Percentiles rank a stretch among this genome's conserved stretches.
phyloP scores from a whole-genome alignment of 2,329 filamentous ascomycete species.

The Neonectria magnoliae region DNA sequence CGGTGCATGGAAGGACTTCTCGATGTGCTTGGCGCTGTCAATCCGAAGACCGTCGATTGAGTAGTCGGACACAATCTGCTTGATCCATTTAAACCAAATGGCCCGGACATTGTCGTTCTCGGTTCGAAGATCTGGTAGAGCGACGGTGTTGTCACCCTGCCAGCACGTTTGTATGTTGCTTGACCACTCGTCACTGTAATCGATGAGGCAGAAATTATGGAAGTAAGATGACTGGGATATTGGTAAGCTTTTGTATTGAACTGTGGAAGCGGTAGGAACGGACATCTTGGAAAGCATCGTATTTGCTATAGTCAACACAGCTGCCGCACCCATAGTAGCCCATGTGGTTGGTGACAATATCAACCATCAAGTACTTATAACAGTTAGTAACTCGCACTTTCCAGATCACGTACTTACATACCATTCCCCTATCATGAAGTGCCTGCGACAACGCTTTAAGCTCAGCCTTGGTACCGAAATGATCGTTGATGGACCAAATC shows the following conservation, averaged over 20 bases:
- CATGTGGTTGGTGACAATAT: slow-evolving; percentile 31
- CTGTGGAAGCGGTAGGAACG: not conserved
- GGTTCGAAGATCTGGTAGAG: slow-evolving; percentile 70
- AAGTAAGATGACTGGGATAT: slow-evolving; percentile 23
- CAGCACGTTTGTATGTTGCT: slow-evolving; percentile 28
- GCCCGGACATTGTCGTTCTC: slow-evolving; percentile 57
- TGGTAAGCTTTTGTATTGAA: not conserved
- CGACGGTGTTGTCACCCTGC: slow-evolving; percentile 32
- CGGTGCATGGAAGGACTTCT: slow-evolving; percentile 65
- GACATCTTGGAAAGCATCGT: slow-evolving; percentile 23
- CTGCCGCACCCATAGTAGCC: slow-evolving; percentile 26
- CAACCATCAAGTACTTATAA: slow-evolving; percentile 26
- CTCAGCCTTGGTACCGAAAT: slow-evolving; percentile 27
- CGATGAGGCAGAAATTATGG: slow-evolving; percentile 28
- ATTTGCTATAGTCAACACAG: slow-evolving; percentile 28
- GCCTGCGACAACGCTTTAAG: slow-evolving; percentile 26
- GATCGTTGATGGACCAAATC: slow-evolving; percentile 24
- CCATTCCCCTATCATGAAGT: slow-evolving; percentile 27
- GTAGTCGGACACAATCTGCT: slow-evolving; percentile 66
- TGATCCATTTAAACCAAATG: slow-evolving; percentile 69
- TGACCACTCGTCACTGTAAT: slow-evolving; percentile 26
- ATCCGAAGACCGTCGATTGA: slow-evolving; percentile 70
- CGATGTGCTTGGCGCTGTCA: slow-evolving; percentile 70
- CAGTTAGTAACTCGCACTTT: not conserved
- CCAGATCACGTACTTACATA: not conserved